Evolutionary conservation across 305 asterid genomes (phyloP), one percentile per base, ranked within the genome.

Genomic region (Euphrasia arctica): DNA sequence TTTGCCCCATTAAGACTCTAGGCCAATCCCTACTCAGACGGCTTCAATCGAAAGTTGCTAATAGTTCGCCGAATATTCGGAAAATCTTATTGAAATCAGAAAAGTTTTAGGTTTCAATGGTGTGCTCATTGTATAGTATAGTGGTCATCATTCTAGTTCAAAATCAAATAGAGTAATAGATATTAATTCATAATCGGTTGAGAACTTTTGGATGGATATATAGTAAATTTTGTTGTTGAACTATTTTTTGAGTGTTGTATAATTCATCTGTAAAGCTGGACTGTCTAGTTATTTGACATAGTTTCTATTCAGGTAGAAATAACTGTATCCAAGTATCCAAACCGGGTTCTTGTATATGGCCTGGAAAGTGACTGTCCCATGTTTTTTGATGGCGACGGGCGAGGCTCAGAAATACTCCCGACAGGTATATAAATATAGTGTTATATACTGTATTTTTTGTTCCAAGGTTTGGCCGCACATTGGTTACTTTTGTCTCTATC

Each of bases 341-440:
- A 90, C 76, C 90, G 99, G 45, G 73, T 90, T 74, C 95, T 93
- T 70, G 95, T 90, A 7, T 93, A 90, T 77, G 80, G 88, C 64
- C 70, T 90, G 70, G 99, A 93, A 82, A 92, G 97, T 64, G 97
- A 79, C 49, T 76, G 86, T 64, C 99, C 99, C 45, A 72, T 93
- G 79, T 88, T 93, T 77, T 88, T 75, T 64, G 96, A 88, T 74
- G 36, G 47, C 18, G 95, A 93, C 73, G 97, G 97, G 27, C 89
- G 99, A 66, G 96, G 97, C 78, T 74, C 80, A 18, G 88, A 87
- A 65, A 74, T 93, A 68, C 85, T 72, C 72, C 99, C 99, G 56
- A 90, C 96, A 71, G 99, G 99, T 93, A 81, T 47, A 3, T 12
- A 11, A 47, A 11, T 47, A 3, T 45, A 12, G 15, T 47, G 51